Evolutionary conservation across 768 basidiomycete species (phyloP).

Genomic region (Tricholoma terreum): DNA sequence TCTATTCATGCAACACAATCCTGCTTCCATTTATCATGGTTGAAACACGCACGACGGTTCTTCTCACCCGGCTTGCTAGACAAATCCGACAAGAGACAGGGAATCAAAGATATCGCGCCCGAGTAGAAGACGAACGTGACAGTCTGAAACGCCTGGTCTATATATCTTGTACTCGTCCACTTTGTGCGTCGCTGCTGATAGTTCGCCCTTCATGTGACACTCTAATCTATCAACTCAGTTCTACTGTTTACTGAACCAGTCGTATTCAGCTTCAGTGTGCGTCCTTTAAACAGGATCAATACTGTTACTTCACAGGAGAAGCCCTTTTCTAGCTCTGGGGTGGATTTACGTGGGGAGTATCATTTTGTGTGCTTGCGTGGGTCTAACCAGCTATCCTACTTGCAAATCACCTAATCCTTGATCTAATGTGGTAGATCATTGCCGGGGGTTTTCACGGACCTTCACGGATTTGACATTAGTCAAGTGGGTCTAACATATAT

Average conservation of each 20-base stretch:
- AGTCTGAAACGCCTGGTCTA: conserved; percentile 58
- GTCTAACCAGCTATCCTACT: not conserved
- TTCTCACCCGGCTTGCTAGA: conserved; percentile 64
- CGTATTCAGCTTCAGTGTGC: conserved; percentile 69
- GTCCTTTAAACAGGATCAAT: conserved; percentile 24
- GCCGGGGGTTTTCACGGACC: conserved; percentile 47
- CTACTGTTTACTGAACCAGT: conserved; percentile 71
- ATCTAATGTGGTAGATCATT: conserved; percentile 46
- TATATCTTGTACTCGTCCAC: conserved; percentile 66
- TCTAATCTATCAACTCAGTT: conserved; percentile 32
- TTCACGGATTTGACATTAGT: conserved; percentile 60
- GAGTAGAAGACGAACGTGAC: conserved; percentile 60
- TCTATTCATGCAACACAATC: conserved; percentile 49
- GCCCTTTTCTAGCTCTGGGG: conserved; percentile 54
- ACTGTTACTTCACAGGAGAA: not conserved
- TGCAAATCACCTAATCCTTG: no score
- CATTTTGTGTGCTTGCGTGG: conserved; percentile 65
- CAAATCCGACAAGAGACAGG: conserved; percentile 64
- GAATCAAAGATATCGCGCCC: conserved; percentile 57
- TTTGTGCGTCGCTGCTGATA: conserved; percentile 47
- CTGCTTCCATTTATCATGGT: conserved; percentile 53
- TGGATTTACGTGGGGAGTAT: conserved; percentile 73
- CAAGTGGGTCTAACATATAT: conserved; percentile 59
- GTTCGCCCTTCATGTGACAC: not conserved
- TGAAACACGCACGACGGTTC: conserved; percentile 72